Base-by-base conservation (phyloP, 768 basidiomycete species). In the Terana coerulea region DNA sequence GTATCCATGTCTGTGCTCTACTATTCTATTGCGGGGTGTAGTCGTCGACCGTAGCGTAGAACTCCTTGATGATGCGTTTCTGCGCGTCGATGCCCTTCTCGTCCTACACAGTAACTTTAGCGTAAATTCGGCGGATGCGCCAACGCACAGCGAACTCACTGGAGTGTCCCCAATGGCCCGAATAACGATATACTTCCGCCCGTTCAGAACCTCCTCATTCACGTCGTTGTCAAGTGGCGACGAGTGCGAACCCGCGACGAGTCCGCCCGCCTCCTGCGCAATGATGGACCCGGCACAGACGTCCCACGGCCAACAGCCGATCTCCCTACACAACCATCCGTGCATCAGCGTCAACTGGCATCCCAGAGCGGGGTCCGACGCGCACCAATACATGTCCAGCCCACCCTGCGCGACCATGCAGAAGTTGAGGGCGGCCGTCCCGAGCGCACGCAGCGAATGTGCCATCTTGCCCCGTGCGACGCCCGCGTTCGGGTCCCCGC, bases 271-370 rank as follows among this genome's bases (percentile, higher is more conserved):
- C 65, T 95, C 95, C 54, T 90, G 79, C 0, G 90, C 87, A 54
- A 98, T 95, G 59, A 95, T 84, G 11, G 90, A 83, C 0, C 94
- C 95, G 2, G 95, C 82, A 59, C 86, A 91, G 36, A 95, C 87
- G 67, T 95, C 90, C 93, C 91, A 95, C 12, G 88, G 81, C 76
- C 80, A 79, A 64, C 80, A 81, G 21, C 92, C 92, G 55, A 94
- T 86, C 67, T 92, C 89, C 86, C 87, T 88, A 53, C 14, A 17
- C 6, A 26, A 34, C 22, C 19, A 3, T 26, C 41, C 25, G 22
- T 22, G n/a, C 7, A 4, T 14, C 40, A 12, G 33, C 49, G 25
- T 10, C 24, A 17, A 1, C 3, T 42, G 30, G 30, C 8, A 11
- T 47, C 10, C n/a, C 12, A 15, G 9, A 3, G 17, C n/a, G 21